Evolutionary conservation across 23 red algal genomes (phyloP), one percentile per base, ranked within the genome.

Genomic region (Gracilaria vermiculophylla): DNA sequence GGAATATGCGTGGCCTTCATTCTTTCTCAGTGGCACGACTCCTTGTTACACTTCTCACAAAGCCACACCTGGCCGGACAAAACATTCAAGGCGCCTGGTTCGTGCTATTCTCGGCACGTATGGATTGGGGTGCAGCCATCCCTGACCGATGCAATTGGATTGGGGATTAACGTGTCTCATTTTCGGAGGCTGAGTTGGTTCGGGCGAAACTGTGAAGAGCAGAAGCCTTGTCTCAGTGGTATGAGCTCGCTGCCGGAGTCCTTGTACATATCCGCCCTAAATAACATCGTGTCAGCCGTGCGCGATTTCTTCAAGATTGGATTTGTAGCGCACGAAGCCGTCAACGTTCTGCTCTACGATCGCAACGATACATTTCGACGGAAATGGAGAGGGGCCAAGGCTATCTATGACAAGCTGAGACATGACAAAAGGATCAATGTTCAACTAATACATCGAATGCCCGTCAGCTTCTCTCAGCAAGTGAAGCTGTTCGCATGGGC

Each of bases 401-500:
- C 45, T 2, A 55, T 82, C 17, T 82, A 58, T 47, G 35, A 48
- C 39, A 82, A 48, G 51, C 19, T 82, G 56, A 39, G 16, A 39
- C 24, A 19, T 13, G 78, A 82, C 65, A 48, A 64, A 31, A 60
- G 78, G 51, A 2, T 82, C 27, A 44, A 82, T 31, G 34, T 82
- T 11, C 51, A 48, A 39, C 60, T 61, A 21, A 11, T 82, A 31
- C 78, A 82, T 82, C 54, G 54, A 55, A 82, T 64, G 55, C 78
- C 78, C 0, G 36, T n/a, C 3, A 82, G 78, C 60, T 82, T 82
- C 51, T 47, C 40, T 4, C 0, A 58, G 36, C 78, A 82, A 64
- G 78, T 82, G 55, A 64, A 45, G 56, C 37, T 82, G 27, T 82
- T 64, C 54, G 32, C 60, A 9, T 82, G 78, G 78, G 56, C 78